Evolutionary conservation across 2,329 filamentous ascomycete genomes (phyloP).

Genomic region (Claviceps pusilla): DNA sequence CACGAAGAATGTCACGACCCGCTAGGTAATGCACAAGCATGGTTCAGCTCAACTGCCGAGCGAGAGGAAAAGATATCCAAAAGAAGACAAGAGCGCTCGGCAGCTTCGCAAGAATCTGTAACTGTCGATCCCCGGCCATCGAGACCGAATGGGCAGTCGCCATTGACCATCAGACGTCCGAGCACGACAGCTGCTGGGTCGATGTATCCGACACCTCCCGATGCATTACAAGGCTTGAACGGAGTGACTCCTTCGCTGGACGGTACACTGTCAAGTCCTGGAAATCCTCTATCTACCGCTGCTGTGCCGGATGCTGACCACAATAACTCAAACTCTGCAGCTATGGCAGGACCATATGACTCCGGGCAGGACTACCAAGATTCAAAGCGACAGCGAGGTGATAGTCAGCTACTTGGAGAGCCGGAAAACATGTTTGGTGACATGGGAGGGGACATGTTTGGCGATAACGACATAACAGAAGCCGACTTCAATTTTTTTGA

Average conservation of each 20-base stretch:
- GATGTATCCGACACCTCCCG: constrained; percentile 60
- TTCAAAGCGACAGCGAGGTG: constrained; percentile 29
- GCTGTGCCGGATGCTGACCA: constrained; percentile 18
- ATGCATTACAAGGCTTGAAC: constrained; percentile 40
- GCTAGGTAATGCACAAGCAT: constrained; percentile 30
- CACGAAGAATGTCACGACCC: constrained; percentile 33
- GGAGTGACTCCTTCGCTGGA: constrained; percentile 44
- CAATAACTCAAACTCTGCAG: constrained; percentile 9
- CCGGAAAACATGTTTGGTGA: constrained; percentile 52
- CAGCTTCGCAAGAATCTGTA: constrained; percentile 26
- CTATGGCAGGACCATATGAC: constrained; percentile 12
- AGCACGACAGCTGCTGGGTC: constrained; percentile 33
- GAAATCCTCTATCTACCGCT: constrained; percentile 22
- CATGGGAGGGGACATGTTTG: constrained; percentile 54
- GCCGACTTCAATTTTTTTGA: constrained; percentile 78
- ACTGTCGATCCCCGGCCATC: constrained; percentile 27
- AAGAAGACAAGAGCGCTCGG: constrained; percentile 36
- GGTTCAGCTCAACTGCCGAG: constrained; percentile 30
- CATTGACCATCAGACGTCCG: constrained; percentile 33
- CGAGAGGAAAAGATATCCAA: constrained; percentile 32
- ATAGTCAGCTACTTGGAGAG: constrained; percentile 28
- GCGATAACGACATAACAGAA: constrained; percentile 62
- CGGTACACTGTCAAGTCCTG: constrained; percentile 39
- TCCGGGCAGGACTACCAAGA: constrained; percentile 22
- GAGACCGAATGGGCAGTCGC: constrained; percentile 35